phyloP scores from a whole-genome alignment of 768 basidiomycete genomes.

The Kwoniella europaea region DNA sequence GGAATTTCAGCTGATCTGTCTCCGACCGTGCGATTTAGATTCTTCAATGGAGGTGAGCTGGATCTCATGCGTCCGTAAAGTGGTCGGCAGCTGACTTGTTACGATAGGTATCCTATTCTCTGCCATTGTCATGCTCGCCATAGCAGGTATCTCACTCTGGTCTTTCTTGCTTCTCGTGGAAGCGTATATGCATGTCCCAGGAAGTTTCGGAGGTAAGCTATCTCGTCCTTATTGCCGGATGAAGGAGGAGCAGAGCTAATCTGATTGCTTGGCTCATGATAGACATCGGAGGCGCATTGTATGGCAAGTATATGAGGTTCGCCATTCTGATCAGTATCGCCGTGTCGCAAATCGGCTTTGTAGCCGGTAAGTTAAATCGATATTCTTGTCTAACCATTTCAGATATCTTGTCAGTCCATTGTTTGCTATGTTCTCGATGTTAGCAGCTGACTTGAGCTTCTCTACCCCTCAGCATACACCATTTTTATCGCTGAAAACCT shows the following conservation, averaged over 20 bases:
- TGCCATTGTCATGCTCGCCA: constrained; percentile 71
- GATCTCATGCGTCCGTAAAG: not conserved
- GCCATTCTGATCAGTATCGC: constrained; percentile 84
- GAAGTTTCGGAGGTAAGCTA: constrained; percentile 85
- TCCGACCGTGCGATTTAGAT: constrained; percentile 62
- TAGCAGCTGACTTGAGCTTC: not conserved
- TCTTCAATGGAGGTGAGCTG: constrained; percentile 77
- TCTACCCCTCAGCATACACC: constrained; percentile 70
- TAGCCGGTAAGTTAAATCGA: constrained; percentile 36
- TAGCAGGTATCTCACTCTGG: constrained; percentile 85
- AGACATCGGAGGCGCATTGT: constrained; percentile 93
- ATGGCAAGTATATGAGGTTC: constrained; percentile 91
- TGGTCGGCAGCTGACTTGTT: not conserved
- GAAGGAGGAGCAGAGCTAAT: not conserved
- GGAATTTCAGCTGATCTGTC: not conserved
- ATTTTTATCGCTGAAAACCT: constrained; percentile 93
- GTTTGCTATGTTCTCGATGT: too few species aligned
- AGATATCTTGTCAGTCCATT: too few species aligned
- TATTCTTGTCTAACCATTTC: too few species aligned
- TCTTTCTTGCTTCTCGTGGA: constrained; percentile 89
- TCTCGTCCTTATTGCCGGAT: too few species aligned
- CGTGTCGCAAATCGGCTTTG: constrained; percentile 68
- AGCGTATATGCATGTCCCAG: constrained; percentile 84
- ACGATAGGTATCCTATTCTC: constrained; percentile 77
- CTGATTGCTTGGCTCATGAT: not conserved